Evolutionary conservation across 164 flowering plant genomes (phyloP).

Genomic region (Vitis vinifera): ASM3070453v1 NC_081815.1:919501-920000

Average conservation of each 20-base stretch:
- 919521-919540: slow-evolving; percentile 35
- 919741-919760: slow-evolving; percentile 15
- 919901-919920: no score
- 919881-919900: neutral
- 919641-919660: slow-evolving; percentile 6
- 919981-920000: neutral
- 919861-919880: slow-evolving; percentile 1
- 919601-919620: slow-evolving; percentile 45
- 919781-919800: neutral
- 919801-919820: neutral
- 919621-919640: slow-evolving; percentile 33
- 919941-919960: neutral
- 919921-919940: neutral
- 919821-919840: neutral
- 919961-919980: neutral
- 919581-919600: slow-evolving; percentile 22
- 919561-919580: slow-evolving; percentile 25
- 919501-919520: slow-evolving; percentile 35
- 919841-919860: neutral
- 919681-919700: slow-evolving; percentile 34
- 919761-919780: slow-evolving; percentile 1
- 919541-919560: slow-evolving; percentile 27
- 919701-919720: slow-evolving; percentile 56
- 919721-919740: slow-evolving; percentile 27
- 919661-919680: slow-evolving; percentile 14